Base-by-base conservation (phyloP, 208 protist genomes). In the Leishmania mexicana region DNA sequence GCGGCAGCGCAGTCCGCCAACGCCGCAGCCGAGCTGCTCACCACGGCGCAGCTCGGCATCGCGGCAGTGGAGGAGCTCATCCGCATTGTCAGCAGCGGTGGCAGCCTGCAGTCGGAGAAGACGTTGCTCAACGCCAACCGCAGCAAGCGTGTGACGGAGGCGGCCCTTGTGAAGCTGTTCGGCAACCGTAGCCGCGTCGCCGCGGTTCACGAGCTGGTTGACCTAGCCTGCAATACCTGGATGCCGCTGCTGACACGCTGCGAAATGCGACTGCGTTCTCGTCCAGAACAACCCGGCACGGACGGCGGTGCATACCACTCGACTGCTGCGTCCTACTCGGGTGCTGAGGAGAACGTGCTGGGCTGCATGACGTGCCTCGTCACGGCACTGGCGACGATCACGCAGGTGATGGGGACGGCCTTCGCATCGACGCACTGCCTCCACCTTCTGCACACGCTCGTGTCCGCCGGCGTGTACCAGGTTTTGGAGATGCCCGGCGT, bases 21-120 rank as follows among this genome's bases (percentile, higher is more conserved):
- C 60, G 49, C 38, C 75, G 62, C 83, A 68, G 71, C 42, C n/a
- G 45, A 88, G 76, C 75, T 90, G 49, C 83, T 92, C 65, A 68
- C 71, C 64, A 82, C 87, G 51, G 65, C 87, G 49, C 88, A 93
- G 81, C 88, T 95, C 28, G 83, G 83, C 77, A 75, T 93, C 10
- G 88, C 91, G 57, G 92, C 90, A 38, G 89, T 92, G 84, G 95
- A 98, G 87, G 93, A 98, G 86, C 88, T 96, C 57, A 81, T 94
- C 8, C 95, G 95, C 68, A 96, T 96, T 72, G 87, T 98, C 71
- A 87, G 87, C 64, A 94, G 93, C 76, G 95, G 95, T 79, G 93
- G 95, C 75, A 97, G 95, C 83, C 85, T 89, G 54, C 90, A 96
- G 86, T 92, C 95, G 64, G 95, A 97, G 89, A 92, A 91, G 87